Evolutionary conservation across 2,329 filamentous ascomycete genomes (phyloP).

Genomic region (Colletotrichum sp.): DNA sequence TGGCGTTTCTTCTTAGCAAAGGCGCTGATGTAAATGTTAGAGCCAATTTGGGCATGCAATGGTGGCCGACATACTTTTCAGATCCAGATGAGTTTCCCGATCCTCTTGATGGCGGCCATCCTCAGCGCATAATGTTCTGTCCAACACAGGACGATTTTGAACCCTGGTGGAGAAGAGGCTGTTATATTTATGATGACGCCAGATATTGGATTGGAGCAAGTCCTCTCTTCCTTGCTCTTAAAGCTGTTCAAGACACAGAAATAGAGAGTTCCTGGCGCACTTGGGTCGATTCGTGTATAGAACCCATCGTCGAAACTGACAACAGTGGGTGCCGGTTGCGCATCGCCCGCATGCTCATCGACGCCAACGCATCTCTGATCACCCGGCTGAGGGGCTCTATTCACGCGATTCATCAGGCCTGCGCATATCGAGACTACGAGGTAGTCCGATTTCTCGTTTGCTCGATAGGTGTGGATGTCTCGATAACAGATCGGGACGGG

Average conservation of each 20-base stretch:
- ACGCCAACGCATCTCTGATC: neutral
- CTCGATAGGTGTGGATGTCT: neutral
- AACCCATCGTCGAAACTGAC: neutral
- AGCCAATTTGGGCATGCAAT: neutral
- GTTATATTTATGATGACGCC: neutral
- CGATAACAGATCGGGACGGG: accelerated
- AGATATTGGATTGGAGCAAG: neutral
- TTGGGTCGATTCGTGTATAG: accelerated
- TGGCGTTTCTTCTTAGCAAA: neutral
- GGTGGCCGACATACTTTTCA: accelerated
- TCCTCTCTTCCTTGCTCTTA: neutral
- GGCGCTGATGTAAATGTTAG: neutral
- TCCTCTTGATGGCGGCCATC: accelerated
- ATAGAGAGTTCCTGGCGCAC: neutral
- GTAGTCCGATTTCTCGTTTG: neutral
- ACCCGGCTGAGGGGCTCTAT: neutral
- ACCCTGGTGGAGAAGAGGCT: too few relatives aligned
- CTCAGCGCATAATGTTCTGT: accelerated
- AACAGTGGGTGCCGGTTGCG: neutral
- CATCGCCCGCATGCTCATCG: neutral
- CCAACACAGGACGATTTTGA: neutral
- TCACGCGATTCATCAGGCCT: neutral
- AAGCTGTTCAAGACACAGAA: neutral
- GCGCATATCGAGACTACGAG: neutral
- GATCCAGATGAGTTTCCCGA: neutral